Conservation (phyloP, 768 basidiomycete species). For the Leccinum obscurum region DNA sequence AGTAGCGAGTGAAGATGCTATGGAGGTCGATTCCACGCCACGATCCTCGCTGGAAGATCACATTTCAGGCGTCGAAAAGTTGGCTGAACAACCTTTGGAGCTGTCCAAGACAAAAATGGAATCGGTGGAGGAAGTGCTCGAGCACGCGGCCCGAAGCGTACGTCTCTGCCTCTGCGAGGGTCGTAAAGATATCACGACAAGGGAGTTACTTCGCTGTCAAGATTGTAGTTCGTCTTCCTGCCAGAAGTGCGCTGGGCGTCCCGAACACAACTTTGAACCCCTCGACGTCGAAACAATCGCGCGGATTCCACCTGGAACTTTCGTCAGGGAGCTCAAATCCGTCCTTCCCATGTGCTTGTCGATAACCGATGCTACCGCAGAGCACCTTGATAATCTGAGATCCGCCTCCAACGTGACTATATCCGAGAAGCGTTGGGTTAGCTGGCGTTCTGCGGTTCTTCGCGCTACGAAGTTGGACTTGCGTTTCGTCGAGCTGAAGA, state of each 20-base stretch:
- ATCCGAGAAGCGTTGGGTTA: slow-evolving; percentile 57
- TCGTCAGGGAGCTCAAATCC: slow-evolving; percentile 76
- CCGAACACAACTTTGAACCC: slow-evolving; percentile 73
- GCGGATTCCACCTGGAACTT: slow-evolving; percentile 71
- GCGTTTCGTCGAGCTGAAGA: slow-evolving; percentile 81
- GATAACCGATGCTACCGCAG: slow-evolving; percentile 49
- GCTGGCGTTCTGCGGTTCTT: slow-evolving; percentile 69
- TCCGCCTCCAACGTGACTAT: slow-evolving; percentile 41
- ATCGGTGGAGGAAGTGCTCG: slow-evolving; percentile 57
- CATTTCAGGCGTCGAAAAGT: slow-evolving; percentile 73
- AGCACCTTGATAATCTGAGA: slow-evolving; percentile 54
- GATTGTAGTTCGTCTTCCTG: slow-evolving; percentile 84
- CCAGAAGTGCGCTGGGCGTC: slow-evolving; percentile 84
- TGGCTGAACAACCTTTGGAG: slow-evolving; percentile 65
- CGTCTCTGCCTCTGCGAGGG: slow-evolving; percentile 93
- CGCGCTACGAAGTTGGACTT: slow-evolving; percentile 62
- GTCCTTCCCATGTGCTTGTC: slow-evolving; percentile 85
- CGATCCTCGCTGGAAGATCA: slow-evolving; percentile 41
- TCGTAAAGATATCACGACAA: slow-evolving; percentile 69
- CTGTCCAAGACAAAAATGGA: slow-evolving; percentile 53
- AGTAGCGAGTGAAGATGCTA: slow-evolving; percentile 37
- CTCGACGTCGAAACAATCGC: slow-evolving; percentile 53
- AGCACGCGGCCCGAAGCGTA: slow-evolving; percentile 64
- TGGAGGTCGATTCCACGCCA: slow-evolving; percentile 49
- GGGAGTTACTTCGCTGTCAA: slow-evolving; percentile 62